Evolutionary conservation across 352 stramenopile genomes (phyloP).

Genomic region (Pythium folliculosum): DNA sequence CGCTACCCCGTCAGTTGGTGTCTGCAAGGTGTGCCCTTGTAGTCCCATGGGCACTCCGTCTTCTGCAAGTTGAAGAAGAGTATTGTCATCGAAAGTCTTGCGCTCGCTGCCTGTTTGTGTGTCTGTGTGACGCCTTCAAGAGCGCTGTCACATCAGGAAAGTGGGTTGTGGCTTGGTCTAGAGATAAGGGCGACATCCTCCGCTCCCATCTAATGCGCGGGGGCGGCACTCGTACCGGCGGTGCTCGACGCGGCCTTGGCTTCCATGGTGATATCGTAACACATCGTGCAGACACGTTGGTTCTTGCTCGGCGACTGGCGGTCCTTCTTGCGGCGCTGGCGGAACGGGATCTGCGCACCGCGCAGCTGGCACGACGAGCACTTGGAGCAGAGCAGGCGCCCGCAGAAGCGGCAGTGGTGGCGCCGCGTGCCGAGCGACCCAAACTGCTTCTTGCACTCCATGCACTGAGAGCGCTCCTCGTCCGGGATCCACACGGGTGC

Average conservation of each 20-base stretch:
- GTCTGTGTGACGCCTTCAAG: too few relatives aligned
- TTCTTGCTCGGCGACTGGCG: conserved; percentile 51
- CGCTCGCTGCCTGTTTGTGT: too few relatives aligned
- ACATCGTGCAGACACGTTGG: conserved; percentile 74
- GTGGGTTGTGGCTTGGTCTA: too few relatives aligned
- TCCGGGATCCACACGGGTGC: conserved; percentile 83
- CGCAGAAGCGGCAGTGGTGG: conserved; percentile 86
- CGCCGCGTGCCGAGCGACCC: conserved; percentile 65
- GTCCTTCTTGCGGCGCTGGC: conserved; percentile 63
- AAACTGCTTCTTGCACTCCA: conserved; percentile 77
- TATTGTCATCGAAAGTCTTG: too few relatives aligned
- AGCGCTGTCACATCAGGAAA: too few relatives aligned
- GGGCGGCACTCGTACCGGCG: conserved; percentile 7
- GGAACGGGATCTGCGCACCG: conserved; percentile 39
- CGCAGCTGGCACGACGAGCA: conserved; percentile 65
- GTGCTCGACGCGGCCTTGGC: conserved; percentile 11
- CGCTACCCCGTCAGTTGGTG: too few relatives aligned
- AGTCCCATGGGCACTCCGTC: too few relatives aligned
- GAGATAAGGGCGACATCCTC: too few relatives aligned
- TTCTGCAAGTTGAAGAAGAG: too few relatives aligned
- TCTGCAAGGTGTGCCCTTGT: too few relatives aligned
- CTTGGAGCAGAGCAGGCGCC: conserved; percentile 70
- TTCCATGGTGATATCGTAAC: conserved; percentile 56
- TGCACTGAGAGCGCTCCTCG: conserved; percentile 69
- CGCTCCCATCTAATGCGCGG: conserved; percentile 22